phyloP scores from a whole-genome alignment of 257 asterid species.

The Anisodus tanguticus region DNA sequence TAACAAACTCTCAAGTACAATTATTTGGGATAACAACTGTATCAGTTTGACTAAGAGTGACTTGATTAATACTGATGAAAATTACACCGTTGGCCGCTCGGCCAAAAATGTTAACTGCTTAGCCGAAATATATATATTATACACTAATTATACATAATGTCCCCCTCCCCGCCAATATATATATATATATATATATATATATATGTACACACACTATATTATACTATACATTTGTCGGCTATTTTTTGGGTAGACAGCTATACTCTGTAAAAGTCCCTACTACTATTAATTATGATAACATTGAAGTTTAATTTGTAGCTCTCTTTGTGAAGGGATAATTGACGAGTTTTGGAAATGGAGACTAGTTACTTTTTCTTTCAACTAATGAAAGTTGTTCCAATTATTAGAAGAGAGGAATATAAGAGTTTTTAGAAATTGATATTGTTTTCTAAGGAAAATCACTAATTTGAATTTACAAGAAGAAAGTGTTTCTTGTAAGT shows the following conservation, averaged over 20 bases:
- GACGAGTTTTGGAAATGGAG: background rate
- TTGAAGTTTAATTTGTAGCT: background rate
- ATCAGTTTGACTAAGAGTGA: slow-evolving; percentile 17
- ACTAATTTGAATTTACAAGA: background rate
- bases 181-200: background rate
- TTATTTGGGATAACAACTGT: slow-evolving; percentile 1
- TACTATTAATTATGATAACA: no score
- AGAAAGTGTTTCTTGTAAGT: background rate
- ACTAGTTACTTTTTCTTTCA: background rate
- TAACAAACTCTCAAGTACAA: slow-evolving; percentile 23
- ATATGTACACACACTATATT: background rate
- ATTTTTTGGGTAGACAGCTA: no score
- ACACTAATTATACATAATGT: no score
- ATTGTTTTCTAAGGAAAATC: background rate
- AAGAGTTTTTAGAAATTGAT: background rate
- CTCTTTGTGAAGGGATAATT: slow-evolving; percentile 6
- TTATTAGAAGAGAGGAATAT: background rate
- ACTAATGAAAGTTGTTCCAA: background rate
- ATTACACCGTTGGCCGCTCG: background rate
- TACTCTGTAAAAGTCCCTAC: no score
- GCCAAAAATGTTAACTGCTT: background rate
- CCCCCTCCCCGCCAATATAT: no score
- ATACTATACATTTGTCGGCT: no score
- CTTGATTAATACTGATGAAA: background rate
- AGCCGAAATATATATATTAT: background rate